Percentiles rank a stretch among this genome's conserved stretches.
Conservation (phyloP, 805 yeast genomes). For the Suhomyces tanzawaensis region DNA sequence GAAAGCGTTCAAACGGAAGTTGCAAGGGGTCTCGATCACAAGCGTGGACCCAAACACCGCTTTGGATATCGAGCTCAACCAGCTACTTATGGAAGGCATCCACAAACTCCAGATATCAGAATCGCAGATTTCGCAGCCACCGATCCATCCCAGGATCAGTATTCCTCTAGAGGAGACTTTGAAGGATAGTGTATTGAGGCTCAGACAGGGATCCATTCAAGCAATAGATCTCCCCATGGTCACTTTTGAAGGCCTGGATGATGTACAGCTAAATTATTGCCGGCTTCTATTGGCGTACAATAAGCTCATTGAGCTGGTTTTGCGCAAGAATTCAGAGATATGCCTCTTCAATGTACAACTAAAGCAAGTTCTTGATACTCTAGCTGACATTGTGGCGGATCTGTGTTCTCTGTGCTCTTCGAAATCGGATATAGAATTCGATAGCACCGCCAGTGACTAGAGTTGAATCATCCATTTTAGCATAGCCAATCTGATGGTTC, state of each 20-base stretch:
- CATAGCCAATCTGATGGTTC: no score
- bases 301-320: conserved; percentile 11
- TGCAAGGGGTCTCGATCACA: no score
- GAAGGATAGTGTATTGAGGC: no score
- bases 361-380: background rate
- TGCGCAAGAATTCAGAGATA: conserved; percentile 14
- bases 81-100: background rate
- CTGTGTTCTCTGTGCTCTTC: background rate
- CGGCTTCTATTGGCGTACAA: conserved; percentile 14
- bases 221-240: background rate
- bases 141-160: no score
- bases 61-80: background rate
- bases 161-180: no score
- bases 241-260: conserved; percentile 1
- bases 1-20: no score
- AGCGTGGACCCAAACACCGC: background rate
- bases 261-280: conserved; percentile 12
- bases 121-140: background rate
- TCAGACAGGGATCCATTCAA: no score
- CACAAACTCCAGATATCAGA: background rate
- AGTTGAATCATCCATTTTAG: background rate
- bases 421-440: background rate
- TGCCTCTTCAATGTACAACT: conserved; percentile 11
- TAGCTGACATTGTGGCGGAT: background rate
- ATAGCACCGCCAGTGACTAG: background rate